Percentiles rank a stretch among this genome's conserved stretches.
These are phyloP conservation scores for Tylopilus vinaceipallidus DNA, from an alignment of 768 basidiomycete species.

Conservation along the genomic window DNA sequence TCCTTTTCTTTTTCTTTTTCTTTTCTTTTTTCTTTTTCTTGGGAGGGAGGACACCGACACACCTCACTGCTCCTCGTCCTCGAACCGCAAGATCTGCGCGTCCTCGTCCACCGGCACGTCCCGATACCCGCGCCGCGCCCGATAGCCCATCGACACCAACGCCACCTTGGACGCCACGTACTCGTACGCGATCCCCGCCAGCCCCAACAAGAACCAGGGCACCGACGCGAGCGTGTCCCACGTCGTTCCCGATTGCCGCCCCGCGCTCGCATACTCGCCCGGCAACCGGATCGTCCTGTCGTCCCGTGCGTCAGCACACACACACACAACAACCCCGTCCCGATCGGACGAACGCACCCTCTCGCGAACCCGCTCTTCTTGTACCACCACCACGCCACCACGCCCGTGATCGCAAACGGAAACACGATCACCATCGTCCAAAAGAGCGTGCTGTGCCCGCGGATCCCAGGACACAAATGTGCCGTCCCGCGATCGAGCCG, in stretches of 20 bases:
- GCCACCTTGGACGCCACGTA: constrained; percentile 53
- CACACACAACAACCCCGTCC: not conserved
- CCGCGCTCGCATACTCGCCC: constrained; percentile 34
- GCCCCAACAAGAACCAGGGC: constrained; percentile 85
- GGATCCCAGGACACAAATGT: constrained; percentile 83
- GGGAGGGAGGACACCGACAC: not conserved
- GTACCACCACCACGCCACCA: constrained; percentile 83
- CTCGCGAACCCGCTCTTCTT: constrained; percentile 65
- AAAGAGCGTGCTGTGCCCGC: constrained; percentile 71
- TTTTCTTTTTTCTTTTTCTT: no score
- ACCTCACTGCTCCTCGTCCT: constrained; percentile 58
- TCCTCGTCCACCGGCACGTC: constrained; percentile 84
- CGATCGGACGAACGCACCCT: constrained; percentile 56
- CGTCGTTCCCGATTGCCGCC: constrained; percentile 19
- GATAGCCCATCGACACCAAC: constrained; percentile 35
- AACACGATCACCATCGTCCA: constrained; percentile 78
- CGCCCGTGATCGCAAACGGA: constrained; percentile 73
- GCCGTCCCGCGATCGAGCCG: constrained; percentile 71
- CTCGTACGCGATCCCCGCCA: constrained; percentile 72
- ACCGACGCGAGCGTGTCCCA: constrained; percentile 76
- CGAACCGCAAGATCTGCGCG: constrained; percentile 81
- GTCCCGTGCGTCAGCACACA: constrained; percentile 5
- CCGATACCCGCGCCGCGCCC: constrained; percentile 65
- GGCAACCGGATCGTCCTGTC: constrained; percentile 76
- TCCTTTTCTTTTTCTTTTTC: no score